These are phyloP conservation scores for Copromyces sp. DNA, from an alignment of 495 filamentous ascomycete species.

Conservation along the genomic window DNA sequence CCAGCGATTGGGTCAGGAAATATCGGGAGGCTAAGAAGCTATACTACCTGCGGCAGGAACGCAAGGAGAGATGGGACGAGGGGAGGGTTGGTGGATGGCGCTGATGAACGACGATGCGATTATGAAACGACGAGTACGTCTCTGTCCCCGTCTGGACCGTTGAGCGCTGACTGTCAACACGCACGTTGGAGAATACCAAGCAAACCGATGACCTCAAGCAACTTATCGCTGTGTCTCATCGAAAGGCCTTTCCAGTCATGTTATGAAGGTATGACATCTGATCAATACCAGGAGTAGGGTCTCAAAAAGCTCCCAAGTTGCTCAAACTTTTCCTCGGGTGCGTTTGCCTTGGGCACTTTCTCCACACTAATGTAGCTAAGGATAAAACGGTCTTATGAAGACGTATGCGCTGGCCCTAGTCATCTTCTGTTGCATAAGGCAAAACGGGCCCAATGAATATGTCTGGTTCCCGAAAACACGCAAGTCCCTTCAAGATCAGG, in stretches of 20 bases:
- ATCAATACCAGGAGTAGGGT: background rate
- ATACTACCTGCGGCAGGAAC: slow-evolving; percentile 65
- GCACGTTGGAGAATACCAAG: background rate
- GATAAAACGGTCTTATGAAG: background rate
- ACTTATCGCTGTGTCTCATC: background rate
- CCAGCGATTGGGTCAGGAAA: slow-evolving; percentile 69
- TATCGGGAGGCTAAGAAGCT: slow-evolving; percentile 67
- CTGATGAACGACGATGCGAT: slow-evolving; percentile 29
- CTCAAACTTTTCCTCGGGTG: background rate
- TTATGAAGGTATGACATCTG: background rate
- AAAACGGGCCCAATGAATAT: background rate
- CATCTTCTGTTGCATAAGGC: background rate
- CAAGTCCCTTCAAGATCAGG: background rate
- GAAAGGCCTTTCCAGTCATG: background rate
- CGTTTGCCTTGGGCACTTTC: background rate
- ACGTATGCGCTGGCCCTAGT: background rate
- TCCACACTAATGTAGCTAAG: background rate
- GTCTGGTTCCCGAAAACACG: background rate
- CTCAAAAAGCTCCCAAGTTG: background rate
- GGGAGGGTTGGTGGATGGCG: slow-evolving; percentile 89
- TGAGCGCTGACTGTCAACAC: background rate
- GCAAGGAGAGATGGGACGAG: slow-evolving; percentile 89
- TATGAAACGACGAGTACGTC: background rate
- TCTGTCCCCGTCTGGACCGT: background rate
- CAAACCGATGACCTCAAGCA: background rate